Base-by-base conservation (phyloP, 2,329 filamentous ascomycete species). In the Cladosporium sp. region DNA sequence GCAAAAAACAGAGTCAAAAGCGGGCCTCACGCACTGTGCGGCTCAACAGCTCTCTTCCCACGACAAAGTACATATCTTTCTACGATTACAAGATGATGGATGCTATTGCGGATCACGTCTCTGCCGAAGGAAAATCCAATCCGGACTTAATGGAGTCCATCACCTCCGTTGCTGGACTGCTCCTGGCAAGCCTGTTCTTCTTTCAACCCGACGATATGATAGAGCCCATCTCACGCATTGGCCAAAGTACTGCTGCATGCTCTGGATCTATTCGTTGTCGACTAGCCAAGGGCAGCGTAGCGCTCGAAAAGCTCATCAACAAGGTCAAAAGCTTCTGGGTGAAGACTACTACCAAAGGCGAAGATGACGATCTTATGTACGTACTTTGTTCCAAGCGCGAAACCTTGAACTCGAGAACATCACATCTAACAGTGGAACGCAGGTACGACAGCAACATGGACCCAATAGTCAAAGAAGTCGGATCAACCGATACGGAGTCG, bases 121-220 rank as follows among this genome's bases (percentile, higher is more conserved):
- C 7, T 57, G 59, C 5, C 4, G 12, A 58, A 62, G 41, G 53
- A 61, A 35, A 51, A 15, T 15, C 11, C 32, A 12, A 33, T 33
- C 32, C 11, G 32, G 32, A 15, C 4, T 15, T 33, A 13, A 13
- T 4, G 12, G 12, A 5, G 6, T 13, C n/a, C 12, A 33, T 33
- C 63, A 16, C 53, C 56, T 13, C 61, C 62, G 29, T 53, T 66
- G 18, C 55, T 53, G 5, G 60, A 61, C 29, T 59, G 67, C 2
- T 63, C 66, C 8, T 61, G 64, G 51, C 54, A 61, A 40, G 58
- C 68, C 7, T 57, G 69, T 2, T 63, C 67, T 8, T 68, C 65
- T 4, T 67, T 57, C 1, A 69, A 69, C 68, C 67, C 52, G 62
- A 67, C 16, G 63, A 68, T 18, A 43, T 66, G 35, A 57, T 13